Evolutionary conservation across 2,329 filamentous ascomycete genomes (phyloP).

Genomic region (Mycosphaerella arachidis): DNA sequence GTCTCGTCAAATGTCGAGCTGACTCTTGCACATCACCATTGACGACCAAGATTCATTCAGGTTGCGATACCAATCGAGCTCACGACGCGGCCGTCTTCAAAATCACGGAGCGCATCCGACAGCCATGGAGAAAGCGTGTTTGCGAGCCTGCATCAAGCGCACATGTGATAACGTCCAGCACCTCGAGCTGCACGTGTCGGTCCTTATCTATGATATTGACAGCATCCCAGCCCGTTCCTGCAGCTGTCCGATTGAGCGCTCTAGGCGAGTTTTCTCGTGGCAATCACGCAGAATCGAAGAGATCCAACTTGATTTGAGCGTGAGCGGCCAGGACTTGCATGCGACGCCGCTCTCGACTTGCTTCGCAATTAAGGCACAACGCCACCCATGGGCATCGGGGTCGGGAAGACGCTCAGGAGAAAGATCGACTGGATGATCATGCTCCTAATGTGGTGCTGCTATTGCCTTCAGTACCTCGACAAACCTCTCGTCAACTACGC

Average conservation of each 20-base stretch:
- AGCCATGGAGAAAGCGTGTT: too few relatives aligned
- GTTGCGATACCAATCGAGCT: too few relatives aligned
- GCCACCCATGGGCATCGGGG: constrained; percentile 24
- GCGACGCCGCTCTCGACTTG: constrained; percentile 27
- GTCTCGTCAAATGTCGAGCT: background rate
- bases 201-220: background rate
- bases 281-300: background rate
- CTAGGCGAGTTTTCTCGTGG: background rate
- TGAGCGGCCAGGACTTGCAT: background rate
- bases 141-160: too few relatives aligned
- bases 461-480: constrained; percentile 40
- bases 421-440: constrained; percentile 42
- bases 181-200: too few relatives aligned
- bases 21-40: too few relatives aligned
- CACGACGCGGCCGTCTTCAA: too few relatives aligned
- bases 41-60: too few relatives aligned
- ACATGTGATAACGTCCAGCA: too few relatives aligned
- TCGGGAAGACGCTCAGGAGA: constrained; percentile 26
- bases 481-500: constrained; percentile 41
- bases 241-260: background rate
- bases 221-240: background rate
- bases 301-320: background rate
- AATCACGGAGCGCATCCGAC: too few relatives aligned
- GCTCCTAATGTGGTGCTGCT: constrained; percentile 38
- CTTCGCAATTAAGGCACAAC: constrained; percentile 27